Base-by-base conservation (phyloP, 1,284 basidiomycete species). In the Trametes versicolor region DNA sequence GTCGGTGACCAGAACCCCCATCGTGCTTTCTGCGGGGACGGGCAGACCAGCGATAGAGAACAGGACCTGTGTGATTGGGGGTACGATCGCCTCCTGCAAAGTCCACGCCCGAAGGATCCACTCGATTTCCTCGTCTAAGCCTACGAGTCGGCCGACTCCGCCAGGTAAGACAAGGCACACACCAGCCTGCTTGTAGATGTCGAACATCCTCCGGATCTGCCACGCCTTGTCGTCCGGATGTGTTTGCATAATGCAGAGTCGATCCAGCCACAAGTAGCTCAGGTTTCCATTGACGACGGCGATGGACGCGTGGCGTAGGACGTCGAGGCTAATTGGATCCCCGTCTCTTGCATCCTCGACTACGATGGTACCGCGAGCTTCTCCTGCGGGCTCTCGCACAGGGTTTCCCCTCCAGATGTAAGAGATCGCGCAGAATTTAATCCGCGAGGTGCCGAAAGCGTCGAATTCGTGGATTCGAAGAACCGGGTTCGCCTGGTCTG, bases 21-120 rank as follows among this genome's bases (percentile, higher is more conserved):
- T 23, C 2, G 45, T 36, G 21, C 41, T 51, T 9, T 41, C 45
- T 2, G 34, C 32, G 7, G 53, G 37, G 17, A 54, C 54, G 1
- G 58, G 36, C 21, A 34, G 37, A 21, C 36, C 34, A n/a, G 23
- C 23, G 53, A 59, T 54, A 3, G 48, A 49, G 39, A 59, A 60
- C 10, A 65, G 37, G 2, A 56, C 51, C 29, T 50, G 34, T 12
- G 39, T 43, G 23, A 29, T 19, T 23, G 50, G 29, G 4, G 63
- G 57, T 13, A 34, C 60, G 19, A 64, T 25, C 32, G 50, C 59
- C 32, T 69, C 67, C 34, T 69, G 67, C 17, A 69, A 52, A 10
- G 67, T 69, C 67, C 67, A 69, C 19, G 49, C 59, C 2, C 67
- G 64, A 45, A 63, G 53, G 27, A 66, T 64, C 67, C 67, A 69